Percentiles rank a stretch among this genome's conserved stretches.
These are phyloP conservation scores for Platanus orientalis DNA, from an alignment of 164 flowering plant species.

Conservation along the genomic window DNA sequence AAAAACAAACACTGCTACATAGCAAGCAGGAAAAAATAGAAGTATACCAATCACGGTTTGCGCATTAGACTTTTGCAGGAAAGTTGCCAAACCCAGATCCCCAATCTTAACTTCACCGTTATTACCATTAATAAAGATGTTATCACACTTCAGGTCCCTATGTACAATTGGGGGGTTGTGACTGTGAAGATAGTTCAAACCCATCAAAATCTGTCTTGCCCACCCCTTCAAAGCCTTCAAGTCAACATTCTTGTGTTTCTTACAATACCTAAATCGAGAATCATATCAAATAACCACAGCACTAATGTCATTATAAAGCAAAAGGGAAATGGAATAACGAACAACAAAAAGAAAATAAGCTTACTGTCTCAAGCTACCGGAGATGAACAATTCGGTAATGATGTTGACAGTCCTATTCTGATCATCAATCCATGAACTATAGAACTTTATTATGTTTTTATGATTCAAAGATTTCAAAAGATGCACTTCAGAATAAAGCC, in stretches of 20 bases:
- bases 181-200: conserved; percentile 55
- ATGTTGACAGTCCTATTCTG: conserved; percentile 58
- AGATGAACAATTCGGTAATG: conserved; percentile 66
- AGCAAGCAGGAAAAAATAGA: not conserved
- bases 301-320: not conserved
- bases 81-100: conserved; percentile 37
- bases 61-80: conserved; percentile 50
- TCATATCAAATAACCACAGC: not conserved
- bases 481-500: conserved; percentile 58
- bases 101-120: conserved; percentile 5
- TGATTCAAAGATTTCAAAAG: conserved; percentile 55
- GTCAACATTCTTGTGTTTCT: conserved; percentile 56
- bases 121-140: conserved; percentile 21
- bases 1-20: no score
- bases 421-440: no score
- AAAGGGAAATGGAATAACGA: not conserved
- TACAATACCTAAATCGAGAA: conserved; percentile 40
- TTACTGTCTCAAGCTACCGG: conserved; percentile 72
- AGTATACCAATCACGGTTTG: conserved; percentile 48
- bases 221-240: conserved; percentile 63
- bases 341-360: conserved; percentile 15
- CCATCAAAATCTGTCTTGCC: conserved; percentile 63
- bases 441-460: conserved; percentile 49
- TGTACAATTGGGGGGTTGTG: conserved; percentile 37
- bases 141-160: conserved; percentile 59